Base-by-base conservation (phyloP, 208 protist species). In the Spongospora subterranea region DNA sequence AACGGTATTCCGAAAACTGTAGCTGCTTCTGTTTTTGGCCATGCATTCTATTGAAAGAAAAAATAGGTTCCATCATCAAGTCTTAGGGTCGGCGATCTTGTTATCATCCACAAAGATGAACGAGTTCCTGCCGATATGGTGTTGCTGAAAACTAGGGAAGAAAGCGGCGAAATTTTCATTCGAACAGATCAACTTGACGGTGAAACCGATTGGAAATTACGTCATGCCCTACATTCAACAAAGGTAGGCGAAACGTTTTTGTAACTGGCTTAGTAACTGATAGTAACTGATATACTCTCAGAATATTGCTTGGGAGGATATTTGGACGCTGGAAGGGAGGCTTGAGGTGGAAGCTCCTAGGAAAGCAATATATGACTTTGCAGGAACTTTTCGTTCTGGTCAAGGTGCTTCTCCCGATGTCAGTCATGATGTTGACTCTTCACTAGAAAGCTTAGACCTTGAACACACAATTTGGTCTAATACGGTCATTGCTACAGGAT, bases 171-270 rank as follows among this genome's bases (percentile, higher is more conserved):
- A 0, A 97, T 94, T 76, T 99, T 99, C 92, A 96, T 99, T 35
- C 96, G 98, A 90, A 99, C 98, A 0, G 98, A 99, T 92, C 98
- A 99, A 93, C 94, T 99, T 0, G 98, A 99, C 93, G 98, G 98
- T 32, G 98, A 99, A 93, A 99, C 98, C 0, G 98, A 99, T 93
- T 99, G 98, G 98, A 99, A 99, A 93, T 92, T 98, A 6, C 91
- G 97, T 46, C 90, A 88, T 89, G 90, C 91, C 53, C 24, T 95
- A n/a, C 53, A 45, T n/a, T 39, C 50, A 35, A 93, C 91, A 29
- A 88, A 94, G 91, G 50, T 60, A 29, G 6, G 24, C 6, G 6
- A 29, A 29, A 60, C 50, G 50, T 29, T 6, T n/a, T 24, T 60
- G 50, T 60, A 6, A 60, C 50, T 60, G 6, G 6, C 50, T 24